Conservation (phyloP, 768 basidiomycete genomes). For the Ephemerocybe angulata region DNA sequence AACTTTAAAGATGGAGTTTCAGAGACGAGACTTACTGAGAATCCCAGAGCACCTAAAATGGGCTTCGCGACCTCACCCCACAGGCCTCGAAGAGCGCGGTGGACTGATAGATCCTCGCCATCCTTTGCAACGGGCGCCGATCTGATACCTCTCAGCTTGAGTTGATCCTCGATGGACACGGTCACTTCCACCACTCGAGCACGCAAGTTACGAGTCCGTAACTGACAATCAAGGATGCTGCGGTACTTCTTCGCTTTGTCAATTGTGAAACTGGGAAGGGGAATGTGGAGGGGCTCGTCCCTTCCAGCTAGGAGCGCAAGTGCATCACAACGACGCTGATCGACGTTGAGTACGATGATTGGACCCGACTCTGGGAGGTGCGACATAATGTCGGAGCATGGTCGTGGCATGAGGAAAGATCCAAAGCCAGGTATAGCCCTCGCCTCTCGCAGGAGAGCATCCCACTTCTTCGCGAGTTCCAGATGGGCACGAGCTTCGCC, state of each 20-base stretch:
- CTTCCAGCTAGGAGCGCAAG: slow-evolving; percentile 2
- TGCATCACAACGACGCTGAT: slow-evolving; percentile 5
- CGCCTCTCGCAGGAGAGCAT: background rate
- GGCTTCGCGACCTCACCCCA: slow-evolving; percentile 11
- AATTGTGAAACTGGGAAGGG: slow-evolving; percentile 7
- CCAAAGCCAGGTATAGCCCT: background rate
- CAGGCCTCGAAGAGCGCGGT: background rate
- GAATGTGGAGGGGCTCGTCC: slow-evolving; percentile 2
- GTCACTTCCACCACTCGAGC: too few relatives aligned
- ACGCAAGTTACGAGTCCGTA: background rate
- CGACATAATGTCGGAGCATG: background rate
- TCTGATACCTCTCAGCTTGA: slow-evolving; percentile 3
- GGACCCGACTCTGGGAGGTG: background rate
- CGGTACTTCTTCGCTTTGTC: background rate
- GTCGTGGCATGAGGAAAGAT: background rate
- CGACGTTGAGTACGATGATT: slow-evolving; percentile 7
- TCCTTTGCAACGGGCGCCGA: slow-evolving; percentile 8
- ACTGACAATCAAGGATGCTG: background rate
- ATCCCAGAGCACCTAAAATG: slow-evolving; percentile 3
- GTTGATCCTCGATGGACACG: background rate
- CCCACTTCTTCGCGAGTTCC: slow-evolving; percentile 1
- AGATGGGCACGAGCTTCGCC: background rate
- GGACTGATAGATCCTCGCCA: slow-evolving; percentile 11
- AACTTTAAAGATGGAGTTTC: slow-evolving; percentile 8
- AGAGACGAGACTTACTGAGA: background rate